A percentile compares a stretch with the other conserved stretches of the same genome.
phyloP scores from a whole-genome alignment of 2,329 filamentous ascomycete genomes.

The Hypoxylon sp. region DNA sequence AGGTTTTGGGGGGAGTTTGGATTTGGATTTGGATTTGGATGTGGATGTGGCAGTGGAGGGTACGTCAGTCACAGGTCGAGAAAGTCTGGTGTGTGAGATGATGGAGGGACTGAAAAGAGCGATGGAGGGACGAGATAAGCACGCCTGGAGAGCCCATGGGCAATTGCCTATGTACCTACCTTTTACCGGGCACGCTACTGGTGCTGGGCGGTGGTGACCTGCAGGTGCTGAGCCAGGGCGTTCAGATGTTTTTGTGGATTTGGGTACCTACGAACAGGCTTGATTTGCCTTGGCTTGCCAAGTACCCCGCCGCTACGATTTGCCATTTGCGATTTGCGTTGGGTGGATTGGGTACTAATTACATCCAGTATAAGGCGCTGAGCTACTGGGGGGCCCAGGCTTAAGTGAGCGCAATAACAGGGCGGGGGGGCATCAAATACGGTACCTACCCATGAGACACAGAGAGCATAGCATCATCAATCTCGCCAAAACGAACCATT shows the following conservation, averaged over 20 bases:
- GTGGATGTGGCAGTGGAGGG: no score
- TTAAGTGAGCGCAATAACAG: constrained; percentile 20
- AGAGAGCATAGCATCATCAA: constrained; percentile 12
- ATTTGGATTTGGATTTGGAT: no score
- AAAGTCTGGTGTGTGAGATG: constrained; percentile 32
- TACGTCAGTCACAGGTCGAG: constrained; percentile 40
- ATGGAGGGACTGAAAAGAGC: constrained; percentile 15
- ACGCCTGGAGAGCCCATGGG: constrained; percentile 9
- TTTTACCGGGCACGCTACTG: no score
- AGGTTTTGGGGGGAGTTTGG: constrained; percentile 38
- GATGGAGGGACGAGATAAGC: constrained; percentile 35
- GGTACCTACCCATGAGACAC: constrained; percentile 17
- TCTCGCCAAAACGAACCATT: constrained; percentile 3
- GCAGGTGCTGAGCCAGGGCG: constrained; percentile 11
- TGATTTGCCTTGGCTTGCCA: not conserved
- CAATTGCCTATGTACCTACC: constrained; percentile 3
- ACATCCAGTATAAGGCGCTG: constrained; percentile 29
- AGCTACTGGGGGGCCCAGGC: constrained; percentile 20
- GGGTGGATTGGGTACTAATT: constrained; percentile 42
- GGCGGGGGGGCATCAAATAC: constrained; percentile 5
- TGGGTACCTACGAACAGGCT: constrained; percentile 22
- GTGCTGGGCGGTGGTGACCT: constrained; percentile 33
- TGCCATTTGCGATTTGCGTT: constrained; percentile 29
- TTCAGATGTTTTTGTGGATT: constrained; percentile 6
- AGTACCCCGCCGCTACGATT: constrained; percentile 15